These are phyloP conservation scores for Zasmidium cellare DNA, from an alignment of 2,329 filamentous ascomycete species.

Conservation along the genomic window DNA sequence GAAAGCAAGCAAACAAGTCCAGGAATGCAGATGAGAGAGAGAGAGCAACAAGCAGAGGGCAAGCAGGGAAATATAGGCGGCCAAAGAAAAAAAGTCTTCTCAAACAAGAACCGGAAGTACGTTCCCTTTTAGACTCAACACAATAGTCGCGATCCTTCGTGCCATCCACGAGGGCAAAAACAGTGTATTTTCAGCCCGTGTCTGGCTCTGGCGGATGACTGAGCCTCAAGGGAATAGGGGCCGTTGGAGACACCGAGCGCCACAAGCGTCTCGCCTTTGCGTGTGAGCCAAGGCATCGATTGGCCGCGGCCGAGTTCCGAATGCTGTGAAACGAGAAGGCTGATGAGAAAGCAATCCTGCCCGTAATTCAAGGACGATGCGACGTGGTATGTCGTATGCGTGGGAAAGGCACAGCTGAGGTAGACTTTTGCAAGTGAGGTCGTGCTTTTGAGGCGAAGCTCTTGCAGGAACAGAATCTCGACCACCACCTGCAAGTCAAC, in stretches of 20 bases:
- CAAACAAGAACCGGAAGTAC: neutral
- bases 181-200: no score
- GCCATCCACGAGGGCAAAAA: neutral
- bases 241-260: conserved; percentile 10
- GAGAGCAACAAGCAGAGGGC: no score
- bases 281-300: neutral
- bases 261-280: conserved; percentile 13
- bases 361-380: no score
- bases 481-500: no score
- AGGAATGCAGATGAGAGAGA: no score
- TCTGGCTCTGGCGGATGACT: neutral
- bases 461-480: neutral
- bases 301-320: neutral
- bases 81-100: neutral
- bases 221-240: conserved; percentile 15
- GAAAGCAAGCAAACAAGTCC: no score
- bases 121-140: neutral
- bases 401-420: no score
- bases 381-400: no score
- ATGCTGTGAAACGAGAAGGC: no score
- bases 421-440: no score
- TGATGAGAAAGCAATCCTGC: no score
- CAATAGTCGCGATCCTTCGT: conserved; percentile 6
- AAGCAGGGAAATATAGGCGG: no score
- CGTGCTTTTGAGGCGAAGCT: neutral